Evolutionary conservation across 192 early-diverging fungal species (phyloP).

Genomic region (Gonapodya sp.): DNA sequence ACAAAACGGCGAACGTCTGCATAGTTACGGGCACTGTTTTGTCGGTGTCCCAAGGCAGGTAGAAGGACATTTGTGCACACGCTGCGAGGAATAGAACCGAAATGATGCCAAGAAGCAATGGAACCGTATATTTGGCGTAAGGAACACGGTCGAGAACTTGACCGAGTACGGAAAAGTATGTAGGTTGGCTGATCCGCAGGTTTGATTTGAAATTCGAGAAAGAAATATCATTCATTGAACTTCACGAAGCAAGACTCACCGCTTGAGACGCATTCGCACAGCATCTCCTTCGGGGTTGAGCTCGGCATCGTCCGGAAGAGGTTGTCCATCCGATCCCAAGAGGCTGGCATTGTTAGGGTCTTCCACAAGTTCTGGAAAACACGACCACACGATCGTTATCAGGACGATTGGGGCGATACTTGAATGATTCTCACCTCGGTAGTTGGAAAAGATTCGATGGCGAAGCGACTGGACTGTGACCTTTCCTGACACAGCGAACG

Average conservation of each 20-base stretch:
- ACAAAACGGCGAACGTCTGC: neutral
- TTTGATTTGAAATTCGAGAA: neutral
- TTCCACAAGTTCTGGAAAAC: neutral
- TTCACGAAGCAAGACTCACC: neutral
- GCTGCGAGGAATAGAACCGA: neutral
- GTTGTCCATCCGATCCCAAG: neutral
- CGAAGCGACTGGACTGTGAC: neutral
- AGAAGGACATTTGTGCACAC: neutral
- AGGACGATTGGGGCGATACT: neutral
- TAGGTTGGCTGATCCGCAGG: neutral
- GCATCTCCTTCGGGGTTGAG: neutral
- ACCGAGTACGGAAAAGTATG: neutral
- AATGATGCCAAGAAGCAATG: neutral
- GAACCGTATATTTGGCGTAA: neutral
- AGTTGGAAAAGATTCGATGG: neutral
- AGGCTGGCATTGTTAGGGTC: neutral
- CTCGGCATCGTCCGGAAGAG: neutral
- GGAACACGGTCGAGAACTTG: neutral
- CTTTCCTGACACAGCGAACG: neutral
- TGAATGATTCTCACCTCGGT: neutral
- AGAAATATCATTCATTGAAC: neutral
- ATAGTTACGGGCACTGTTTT: neutral
- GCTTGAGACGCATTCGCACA: neutral
- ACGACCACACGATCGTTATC: neutral
- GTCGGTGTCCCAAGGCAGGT: neutral